A percentile compares a stretch with the other conserved stretches of the same genome.
phyloP scores from a whole-genome alignment of 2,329 filamentous ascomycete genomes.

The Ramularia endophylla region DNA sequence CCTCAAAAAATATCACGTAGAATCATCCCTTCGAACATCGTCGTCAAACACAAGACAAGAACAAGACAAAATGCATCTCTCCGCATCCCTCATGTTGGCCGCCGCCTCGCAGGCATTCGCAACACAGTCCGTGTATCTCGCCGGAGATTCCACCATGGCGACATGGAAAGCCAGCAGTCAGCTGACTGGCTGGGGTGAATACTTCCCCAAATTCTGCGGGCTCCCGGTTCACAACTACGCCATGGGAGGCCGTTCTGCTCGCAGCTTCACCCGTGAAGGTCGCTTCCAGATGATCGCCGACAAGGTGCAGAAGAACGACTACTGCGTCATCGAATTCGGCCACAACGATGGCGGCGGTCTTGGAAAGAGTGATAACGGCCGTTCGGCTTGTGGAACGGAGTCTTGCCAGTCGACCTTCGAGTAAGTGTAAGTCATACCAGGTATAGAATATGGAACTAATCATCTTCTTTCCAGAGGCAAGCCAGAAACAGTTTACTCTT shows the following conservation, averaged over 20 bases:
- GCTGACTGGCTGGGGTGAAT: slow-evolving; percentile 61
- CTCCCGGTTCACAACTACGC: slow-evolving; percentile 57
- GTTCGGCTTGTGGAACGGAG: slow-evolving; percentile 53
- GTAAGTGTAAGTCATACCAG: slow-evolving; percentile 5
- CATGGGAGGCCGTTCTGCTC: slow-evolving; percentile 59
- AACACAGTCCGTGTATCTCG: slow-evolving; percentile 46
- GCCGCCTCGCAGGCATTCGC: neutral
- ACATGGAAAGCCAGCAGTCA: slow-evolving; percentile 36
- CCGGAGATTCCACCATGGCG: slow-evolving; percentile 60
- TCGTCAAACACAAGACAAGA: too few species aligned
- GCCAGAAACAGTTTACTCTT: slow-evolving; percentile 54
- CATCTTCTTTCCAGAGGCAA: slow-evolving; percentile 6
- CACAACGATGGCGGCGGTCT: slow-evolving; percentile 64
- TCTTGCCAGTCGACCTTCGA: slow-evolving; percentile 26
- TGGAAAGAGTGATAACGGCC: slow-evolving; percentile 52
- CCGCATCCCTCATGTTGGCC: neutral
- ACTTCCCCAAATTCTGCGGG: slow-evolving; percentile 49
- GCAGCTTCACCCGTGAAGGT: slow-evolving; percentile 61
- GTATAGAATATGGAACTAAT: slow-evolving; percentile 4
- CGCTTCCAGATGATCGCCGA: slow-evolving; percentile 55
- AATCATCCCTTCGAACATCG: too few species aligned
- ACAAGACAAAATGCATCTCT: neutral
- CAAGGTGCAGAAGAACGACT: slow-evolving; percentile 52
- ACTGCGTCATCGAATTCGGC: slow-evolving; percentile 65
- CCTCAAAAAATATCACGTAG: too few species aligned